Evolutionary conservation across 2,329 filamentous ascomycete species (phyloP), one percentile per base, ranked within the genome.

Genomic region (Pestalotiopsis fici): DNA sequence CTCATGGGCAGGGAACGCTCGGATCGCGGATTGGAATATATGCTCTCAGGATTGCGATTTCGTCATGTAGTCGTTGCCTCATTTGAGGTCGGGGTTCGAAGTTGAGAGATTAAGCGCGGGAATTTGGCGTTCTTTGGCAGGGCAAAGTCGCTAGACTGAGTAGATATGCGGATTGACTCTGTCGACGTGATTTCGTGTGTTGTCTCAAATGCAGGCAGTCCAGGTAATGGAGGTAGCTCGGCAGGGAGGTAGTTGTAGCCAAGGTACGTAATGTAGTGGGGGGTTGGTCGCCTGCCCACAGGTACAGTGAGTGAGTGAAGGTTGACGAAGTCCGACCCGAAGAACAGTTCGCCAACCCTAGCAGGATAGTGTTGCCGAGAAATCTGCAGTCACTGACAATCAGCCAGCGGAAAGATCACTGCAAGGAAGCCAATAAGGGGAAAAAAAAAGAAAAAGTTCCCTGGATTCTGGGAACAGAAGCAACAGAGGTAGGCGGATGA

Each of bases 1-100:
- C 71, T 76, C 78, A 81, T 81, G 69, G 71, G 74, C 65, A 57
- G 55, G 35, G 62, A 66, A 39, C 35, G 66, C 56, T 25, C 25
- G 54, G 9, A 15, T 61, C 47, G 43, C n/a, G 18, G 31, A 59
- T 56, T 35, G 27, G 28, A 31, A 12, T 37, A 39, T 28, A 21
- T 7, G n/a, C 18, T 25, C 28, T 50, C 37, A 37, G 28, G 18
- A 18, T 27, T 35, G 12, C 57, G 57, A 37, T 31, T 11, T 63
- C 60, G 60, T 65, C 54, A 37, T 43, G 60, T 63, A 50, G 37
- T 54, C 35, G 60, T 47, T 63, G 37, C 35, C 15, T 63, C 37
- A 63, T 25, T 25, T 15, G 31, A 25, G 18, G 59, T 63, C 23
- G 27, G 35, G 11, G 4, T 35, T 35, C 31, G 31, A 11, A 35